Evolutionary conservation across 805 yeast species (phyloP), one percentile per base, ranked within the genome.

Genomic region (Starmerella davenportii): DNA sequence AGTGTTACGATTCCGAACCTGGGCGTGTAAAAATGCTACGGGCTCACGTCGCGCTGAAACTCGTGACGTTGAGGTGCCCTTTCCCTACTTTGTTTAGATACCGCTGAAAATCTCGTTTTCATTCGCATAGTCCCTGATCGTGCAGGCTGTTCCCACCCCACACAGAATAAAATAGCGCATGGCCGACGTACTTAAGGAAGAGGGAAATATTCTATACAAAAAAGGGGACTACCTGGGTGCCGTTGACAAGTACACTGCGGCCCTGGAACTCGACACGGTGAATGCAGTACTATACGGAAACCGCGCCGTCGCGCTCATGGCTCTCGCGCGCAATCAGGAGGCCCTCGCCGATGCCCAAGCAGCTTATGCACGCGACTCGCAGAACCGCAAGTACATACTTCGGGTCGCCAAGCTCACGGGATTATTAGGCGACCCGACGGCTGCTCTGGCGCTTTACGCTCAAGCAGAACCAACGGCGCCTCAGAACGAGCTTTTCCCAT

Each of bases 141-240:
- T n/a, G n/a, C n/a, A n/a, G n/a, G n/a, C n/a, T n/a, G n/a, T n/a
- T n/a, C n/a, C n/a, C n/a, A n/a, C n/a, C n/a, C n/a, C n/a, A n/a
- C n/a, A n/a, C n/a, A n/a, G n/a, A n/a, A n/a, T n/a, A n/a, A n/a
- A n/a, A n/a, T n/a, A 11, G 11, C 25, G 8, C 32, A 32, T 32
- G 35, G 51, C 57, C 7, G 59, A 51, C 37, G 47, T 38, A 14
- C 51, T 54, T 37, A 57, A 59, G 38, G 54, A 51, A 33, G 49
- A 55, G 37, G 67, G 67, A 24, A 62, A 62, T 43, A 56, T 45
- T 21, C 48, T 52, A 32, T 62, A 58, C 51, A 58, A 59, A 43
- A 40, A 47, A 17, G 60, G 59, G 35, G 43, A 55, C 42, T 62
- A 55, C 39, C 27, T 30, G 5, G 51, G 39, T 4, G 63, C 64